phyloP scores from a whole-genome alignment of 2,329 filamentous ascomycete genomes.

The Fusarium redolens region DNA sequence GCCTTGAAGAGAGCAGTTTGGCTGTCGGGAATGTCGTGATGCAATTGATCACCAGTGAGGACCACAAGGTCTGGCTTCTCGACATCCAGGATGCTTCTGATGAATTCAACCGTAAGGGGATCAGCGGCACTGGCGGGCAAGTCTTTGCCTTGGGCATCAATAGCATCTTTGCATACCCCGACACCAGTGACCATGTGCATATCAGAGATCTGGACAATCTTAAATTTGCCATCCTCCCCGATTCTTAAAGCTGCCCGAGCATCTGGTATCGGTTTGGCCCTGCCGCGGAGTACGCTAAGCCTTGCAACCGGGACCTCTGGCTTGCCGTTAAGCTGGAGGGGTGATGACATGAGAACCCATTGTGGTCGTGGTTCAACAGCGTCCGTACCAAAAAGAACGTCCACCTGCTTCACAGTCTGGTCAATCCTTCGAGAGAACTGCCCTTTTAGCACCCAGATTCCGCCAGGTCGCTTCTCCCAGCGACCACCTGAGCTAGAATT shows the following conservation, averaged over 20 bases:
- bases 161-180: slow-evolving; percentile 47
- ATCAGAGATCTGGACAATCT: slow-evolving; percentile 75
- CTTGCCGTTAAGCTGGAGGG: slow-evolving; percentile 50
- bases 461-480: slow-evolving; percentile 74
- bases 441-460: slow-evolving; percentile 73
- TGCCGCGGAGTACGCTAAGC: slow-evolving; percentile 48
- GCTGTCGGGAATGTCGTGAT: slow-evolving; percentile 48
- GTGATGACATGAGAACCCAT: slow-evolving; percentile 48
- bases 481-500: slow-evolving; percentile 22
- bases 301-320: slow-evolving; percentile 50
- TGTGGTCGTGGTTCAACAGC: slow-evolving; percentile 48
- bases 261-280: slow-evolving; percentile 27
- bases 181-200: slow-evolving; percentile 48
- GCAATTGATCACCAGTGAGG: slow-evolving; percentile 75
- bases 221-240: slow-evolving; percentile 76
- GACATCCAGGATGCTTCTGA: slow-evolving; percentile 72
- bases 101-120: slow-evolving; percentile 74
- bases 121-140: slow-evolving; percentile 70
- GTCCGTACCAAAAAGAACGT: slow-evolving; percentile 71
- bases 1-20: slow-evolving; percentile 66
- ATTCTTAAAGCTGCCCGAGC: slow-evolving; percentile 58
- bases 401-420: slow-evolving; percentile 70
- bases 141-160: slow-evolving; percentile 48
- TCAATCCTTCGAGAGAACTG: slow-evolving; percentile 48
- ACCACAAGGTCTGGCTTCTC: slow-evolving; percentile 78